phyloP scores from a whole-genome alignment of 2,329 filamentous ascomycete species.

The Claviceps pazoutovae region DNA sequence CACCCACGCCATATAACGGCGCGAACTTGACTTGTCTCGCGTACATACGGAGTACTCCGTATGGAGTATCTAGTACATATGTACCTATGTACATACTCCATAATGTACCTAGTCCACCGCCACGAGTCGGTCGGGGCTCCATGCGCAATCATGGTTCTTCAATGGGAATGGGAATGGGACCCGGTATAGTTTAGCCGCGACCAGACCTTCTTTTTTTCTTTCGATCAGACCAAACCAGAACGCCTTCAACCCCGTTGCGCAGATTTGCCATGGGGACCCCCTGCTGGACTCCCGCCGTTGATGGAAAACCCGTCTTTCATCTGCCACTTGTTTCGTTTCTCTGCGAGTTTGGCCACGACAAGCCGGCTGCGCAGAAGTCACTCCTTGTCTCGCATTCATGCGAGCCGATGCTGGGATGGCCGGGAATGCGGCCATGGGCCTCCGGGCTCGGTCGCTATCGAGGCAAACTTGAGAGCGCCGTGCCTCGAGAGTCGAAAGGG shows the following conservation, averaged over 20 bases:
- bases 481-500: no score
- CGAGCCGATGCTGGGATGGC: background rate
- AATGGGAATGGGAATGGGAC: background rate
- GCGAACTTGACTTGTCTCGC: background rate
- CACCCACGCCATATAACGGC: background rate
- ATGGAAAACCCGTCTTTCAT: background rate
- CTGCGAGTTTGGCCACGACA: background rate
- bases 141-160: background rate
- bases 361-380: background rate
- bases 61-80: no score
- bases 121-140: no score
- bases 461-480: no score
- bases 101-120: no score
- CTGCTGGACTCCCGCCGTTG: background rate
- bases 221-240: background rate
- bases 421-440: background rate
- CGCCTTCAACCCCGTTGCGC: background rate
- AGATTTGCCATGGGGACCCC: background rate
- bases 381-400: background rate
- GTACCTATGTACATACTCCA: no score
- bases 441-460: background rate
- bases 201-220: background rate
- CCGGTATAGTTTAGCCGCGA: background rate
- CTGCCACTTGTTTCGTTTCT: conserved; percentile 2
- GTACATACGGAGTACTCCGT: no score